These are phyloP conservation scores for Saccharata proteae DNA, from an alignment of 2,329 filamentous ascomycete genomes.

Conservation along the genomic window DNA sequence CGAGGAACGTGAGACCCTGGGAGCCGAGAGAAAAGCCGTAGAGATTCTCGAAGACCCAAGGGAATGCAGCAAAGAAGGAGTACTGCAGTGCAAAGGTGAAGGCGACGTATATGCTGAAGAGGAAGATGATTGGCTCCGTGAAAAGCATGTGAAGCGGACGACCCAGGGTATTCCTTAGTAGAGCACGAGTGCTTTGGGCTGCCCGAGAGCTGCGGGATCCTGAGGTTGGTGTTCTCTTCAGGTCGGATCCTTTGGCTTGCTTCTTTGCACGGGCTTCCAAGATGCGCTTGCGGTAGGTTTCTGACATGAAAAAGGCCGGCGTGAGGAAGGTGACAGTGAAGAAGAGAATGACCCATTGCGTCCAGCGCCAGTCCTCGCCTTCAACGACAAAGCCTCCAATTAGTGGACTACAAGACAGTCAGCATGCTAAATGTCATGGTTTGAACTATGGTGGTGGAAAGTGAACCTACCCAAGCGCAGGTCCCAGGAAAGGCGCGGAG, in stretches of 20 bases:
- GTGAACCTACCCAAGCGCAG: constrained; percentile 18
- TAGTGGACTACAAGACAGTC: constrained; percentile 16
- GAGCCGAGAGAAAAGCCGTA: constrained; percentile 19
- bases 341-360: constrained; percentile 28
- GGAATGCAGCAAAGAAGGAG: constrained; percentile 16
- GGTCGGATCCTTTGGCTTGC: constrained; percentile 16
- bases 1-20: constrained; percentile 15
- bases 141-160: constrained; percentile 21
- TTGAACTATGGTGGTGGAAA: not conserved
- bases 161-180: constrained; percentile 28
- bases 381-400: constrained; percentile 28
- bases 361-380: constrained; percentile 27
- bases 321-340: constrained; percentile 23
- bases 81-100: constrained; percentile 29
- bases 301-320: constrained; percentile 29
- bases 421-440: too few relatives aligned
- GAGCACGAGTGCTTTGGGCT: constrained; percentile 13
- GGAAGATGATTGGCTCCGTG: constrained; percentile 29
- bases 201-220: constrained; percentile 9
- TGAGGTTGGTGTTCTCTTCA: constrained; percentile 5
- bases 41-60: constrained; percentile 10
- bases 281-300: constrained; percentile 42
- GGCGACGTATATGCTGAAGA: constrained; percentile 28
- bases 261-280: constrained; percentile 21
- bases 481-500: constrained; percentile 25